phyloP scores from a whole-genome alignment of 2,329 filamentous ascomycete genomes.

The Fusarium haematococcum region DNA sequence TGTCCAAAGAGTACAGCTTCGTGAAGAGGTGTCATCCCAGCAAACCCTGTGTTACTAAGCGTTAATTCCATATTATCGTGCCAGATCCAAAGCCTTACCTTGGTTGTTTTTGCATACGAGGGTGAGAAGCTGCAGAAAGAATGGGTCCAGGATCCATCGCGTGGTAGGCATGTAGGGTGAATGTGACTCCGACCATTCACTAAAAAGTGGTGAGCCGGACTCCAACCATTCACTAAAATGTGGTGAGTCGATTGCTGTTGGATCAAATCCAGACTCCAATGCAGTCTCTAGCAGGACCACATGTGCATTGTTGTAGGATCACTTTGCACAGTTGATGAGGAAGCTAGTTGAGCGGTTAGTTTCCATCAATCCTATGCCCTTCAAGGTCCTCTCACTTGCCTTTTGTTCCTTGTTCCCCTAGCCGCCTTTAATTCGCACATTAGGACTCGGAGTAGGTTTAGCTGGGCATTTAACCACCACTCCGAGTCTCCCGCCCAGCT shows the following conservation, averaged over 20 bases:
- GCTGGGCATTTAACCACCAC: neutral
- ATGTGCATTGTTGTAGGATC: neutral
- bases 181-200: too few relatives aligned
- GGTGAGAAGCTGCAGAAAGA: neutral
- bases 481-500: too few relatives aligned
- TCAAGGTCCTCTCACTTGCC: neutral
- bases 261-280: neutral
- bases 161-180: neutral
- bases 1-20: neutral
- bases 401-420: neutral
- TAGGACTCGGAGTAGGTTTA: neutral
- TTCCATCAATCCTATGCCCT: fast-evolving
- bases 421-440: neutral
- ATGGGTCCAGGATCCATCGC: neutral
- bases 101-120: neutral
- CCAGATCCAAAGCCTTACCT: neutral
- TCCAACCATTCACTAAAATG: neutral
- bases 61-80: fast-evolving
- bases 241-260: neutral
- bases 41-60: neutral
- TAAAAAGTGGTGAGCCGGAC: neutral
- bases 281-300: neutral
- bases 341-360: neutral
- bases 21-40: neutral
- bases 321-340: neutral